These are phyloP conservation scores for Russula lepida DNA, from an alignment of 768 basidiomycete genomes.

Conservation along the genomic window DNA sequence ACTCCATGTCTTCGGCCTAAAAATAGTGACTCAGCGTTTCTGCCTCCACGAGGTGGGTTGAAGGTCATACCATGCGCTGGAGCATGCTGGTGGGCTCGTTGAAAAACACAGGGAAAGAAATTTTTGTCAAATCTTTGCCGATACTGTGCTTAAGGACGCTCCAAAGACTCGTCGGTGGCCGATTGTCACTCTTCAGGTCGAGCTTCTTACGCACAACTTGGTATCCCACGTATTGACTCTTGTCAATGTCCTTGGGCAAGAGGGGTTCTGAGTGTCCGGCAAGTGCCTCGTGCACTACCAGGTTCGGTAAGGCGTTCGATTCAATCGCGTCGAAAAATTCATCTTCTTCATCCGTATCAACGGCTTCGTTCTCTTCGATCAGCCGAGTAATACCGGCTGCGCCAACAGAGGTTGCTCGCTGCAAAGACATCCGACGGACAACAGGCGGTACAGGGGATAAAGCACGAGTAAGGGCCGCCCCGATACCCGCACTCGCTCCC, in stretches of 20 bases:
- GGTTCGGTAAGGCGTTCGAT: constrained; percentile 63
- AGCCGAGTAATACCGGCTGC: not conserved
- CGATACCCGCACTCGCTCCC: not conserved
- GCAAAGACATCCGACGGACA: constrained; percentile 14
- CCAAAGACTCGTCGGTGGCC: constrained; percentile 90
- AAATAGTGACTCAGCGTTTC: constrained; percentile 6
- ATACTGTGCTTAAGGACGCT: constrained; percentile 91
- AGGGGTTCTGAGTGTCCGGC: constrained; percentile 34
- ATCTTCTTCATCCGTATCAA: constrained; percentile 75
- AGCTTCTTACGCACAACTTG: constrained; percentile 49
- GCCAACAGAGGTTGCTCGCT: not conserved
- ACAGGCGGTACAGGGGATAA: not conserved
- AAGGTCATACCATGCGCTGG: constrained; percentile 66
- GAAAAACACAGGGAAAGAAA: constrained; percentile 89
- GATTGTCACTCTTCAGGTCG: constrained; percentile 59
- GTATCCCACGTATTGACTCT: constrained; percentile 60
- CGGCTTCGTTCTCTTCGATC: constrained; percentile 27
- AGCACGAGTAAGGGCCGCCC: not conserved
- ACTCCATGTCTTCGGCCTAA: constrained; percentile 94
- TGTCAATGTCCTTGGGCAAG: constrained; percentile 31
- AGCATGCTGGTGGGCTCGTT: constrained; percentile 96
- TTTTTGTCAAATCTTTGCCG: constrained; percentile 94
- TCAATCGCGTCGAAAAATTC: constrained; percentile 99
- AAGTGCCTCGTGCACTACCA: constrained; percentile 61
- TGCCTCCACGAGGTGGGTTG: not conserved